These are phyloP conservation scores for Ascochyta viciae-villosae DNA, from an alignment of 2,329 filamentous ascomycete genomes.

Conservation along the genomic window DNA sequence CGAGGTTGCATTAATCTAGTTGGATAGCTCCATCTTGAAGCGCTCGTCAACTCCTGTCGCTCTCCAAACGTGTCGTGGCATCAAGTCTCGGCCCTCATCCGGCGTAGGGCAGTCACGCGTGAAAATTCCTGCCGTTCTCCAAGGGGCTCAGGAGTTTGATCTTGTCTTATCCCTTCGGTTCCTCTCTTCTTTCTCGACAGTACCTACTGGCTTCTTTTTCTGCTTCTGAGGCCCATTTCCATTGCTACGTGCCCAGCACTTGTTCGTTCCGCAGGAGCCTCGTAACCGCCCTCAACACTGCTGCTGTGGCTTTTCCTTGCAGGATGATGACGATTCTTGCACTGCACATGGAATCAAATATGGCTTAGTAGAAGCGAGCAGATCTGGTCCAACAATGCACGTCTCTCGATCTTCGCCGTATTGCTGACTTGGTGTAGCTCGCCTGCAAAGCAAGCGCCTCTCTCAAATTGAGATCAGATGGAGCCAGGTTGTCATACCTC, in stretches of 20 bases:
- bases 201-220: not conserved
- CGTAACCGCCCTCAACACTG: not conserved
- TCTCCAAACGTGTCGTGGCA: not conserved
- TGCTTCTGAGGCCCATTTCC: not conserved
- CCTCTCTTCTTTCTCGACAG: not conserved
- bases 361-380: not conserved
- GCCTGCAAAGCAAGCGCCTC: not conserved
- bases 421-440: slow-evolving; percentile 8
- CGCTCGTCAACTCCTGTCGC: not conserved
- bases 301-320: not conserved
- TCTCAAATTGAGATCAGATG: not conserved
- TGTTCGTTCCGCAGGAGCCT: not conserved
- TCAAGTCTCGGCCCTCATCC: not conserved
- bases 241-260: not conserved
- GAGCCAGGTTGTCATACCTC: not conserved
- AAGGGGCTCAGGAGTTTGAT: not conserved
- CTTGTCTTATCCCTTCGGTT: not conserved
- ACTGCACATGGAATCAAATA: not conserved
- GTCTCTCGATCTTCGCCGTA: not conserved
- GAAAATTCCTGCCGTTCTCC: not conserved
- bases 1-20: not conserved
- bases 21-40: slow-evolving; percentile 2
- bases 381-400: not conserved
- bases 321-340: not conserved
- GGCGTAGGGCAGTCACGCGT: not conserved